Evolutionary conservation across 176 grass and related monocot species (phyloP).

Genomic region (Musa beccarii): DNA sequence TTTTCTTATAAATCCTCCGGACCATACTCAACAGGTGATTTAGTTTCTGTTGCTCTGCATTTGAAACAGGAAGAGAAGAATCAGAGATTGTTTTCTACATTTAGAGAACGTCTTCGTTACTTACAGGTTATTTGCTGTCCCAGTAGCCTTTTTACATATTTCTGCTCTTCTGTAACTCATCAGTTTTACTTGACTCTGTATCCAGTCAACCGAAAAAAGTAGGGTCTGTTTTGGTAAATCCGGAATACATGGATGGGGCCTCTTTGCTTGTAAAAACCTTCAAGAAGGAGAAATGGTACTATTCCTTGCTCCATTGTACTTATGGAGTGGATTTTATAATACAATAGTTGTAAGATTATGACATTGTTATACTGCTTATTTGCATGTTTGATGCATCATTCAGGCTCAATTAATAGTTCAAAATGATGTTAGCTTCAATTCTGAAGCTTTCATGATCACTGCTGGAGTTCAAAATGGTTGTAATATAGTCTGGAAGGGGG

Average conservation of each 20-base stretch:
- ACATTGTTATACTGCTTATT: not conserved
- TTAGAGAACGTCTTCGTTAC: slow-evolving; percentile 60
- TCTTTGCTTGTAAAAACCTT: slow-evolving; percentile 82
- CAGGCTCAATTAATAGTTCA: too few relatives aligned
- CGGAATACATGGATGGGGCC: slow-evolving; percentile 96
- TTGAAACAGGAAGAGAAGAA: slow-evolving; percentile 56
- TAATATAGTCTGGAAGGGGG: too few relatives aligned
- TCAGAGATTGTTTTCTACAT: slow-evolving; percentile 40
- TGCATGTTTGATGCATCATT: not conserved
- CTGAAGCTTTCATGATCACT: too few relatives aligned
- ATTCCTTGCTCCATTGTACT: slow-evolving; percentile 14
- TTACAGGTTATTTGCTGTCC: slow-evolving; percentile 57
- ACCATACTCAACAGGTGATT: not conserved
- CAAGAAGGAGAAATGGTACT: slow-evolving; percentile 94
- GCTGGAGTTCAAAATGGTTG: too few relatives aligned
- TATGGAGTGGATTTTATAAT: not conserved
- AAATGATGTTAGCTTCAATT: too few relatives aligned
- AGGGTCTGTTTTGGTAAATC: slow-evolving; percentile 78
- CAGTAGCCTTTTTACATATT: slow-evolving; percentile 1
- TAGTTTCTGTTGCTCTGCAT: not conserved
- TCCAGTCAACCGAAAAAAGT: slow-evolving; percentile 73
- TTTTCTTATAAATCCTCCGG: not conserved
- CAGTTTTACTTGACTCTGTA: slow-evolving; percentile 25
- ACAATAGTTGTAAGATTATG: not conserved
- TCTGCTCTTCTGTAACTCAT: slow-evolving; percentile 26